These are phyloP conservation scores for Elaeis guineensis DNA, from an alignment of 176 grass and related monocot genomes.

Conservation along the genomic window DNA sequence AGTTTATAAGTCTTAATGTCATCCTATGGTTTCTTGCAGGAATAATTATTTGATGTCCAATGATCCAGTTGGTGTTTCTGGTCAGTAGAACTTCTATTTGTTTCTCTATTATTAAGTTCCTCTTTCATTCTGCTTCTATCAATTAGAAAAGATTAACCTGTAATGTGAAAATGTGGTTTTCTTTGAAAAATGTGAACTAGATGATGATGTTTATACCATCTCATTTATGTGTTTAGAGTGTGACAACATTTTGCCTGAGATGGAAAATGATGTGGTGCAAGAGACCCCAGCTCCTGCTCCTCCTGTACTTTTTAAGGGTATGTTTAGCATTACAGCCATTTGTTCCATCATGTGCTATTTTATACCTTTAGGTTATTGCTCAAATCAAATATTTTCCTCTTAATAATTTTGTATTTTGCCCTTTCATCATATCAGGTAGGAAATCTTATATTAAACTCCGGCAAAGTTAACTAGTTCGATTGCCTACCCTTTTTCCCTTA, in stretches of 20 bases:
- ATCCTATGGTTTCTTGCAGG: slow-evolving; percentile 35
- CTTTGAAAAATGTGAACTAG: too few species aligned
- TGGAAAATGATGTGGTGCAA: slow-evolving; percentile 25
- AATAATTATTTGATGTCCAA: slow-evolving; percentile 27
- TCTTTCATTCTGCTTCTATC: neutral
- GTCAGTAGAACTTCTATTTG: slow-evolving; percentile 28
- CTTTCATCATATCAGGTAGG: slow-evolving; percentile 19
- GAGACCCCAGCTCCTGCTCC: slow-evolving; percentile 20
- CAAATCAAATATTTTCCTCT: neutral
- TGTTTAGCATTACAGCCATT: slow-evolving; percentile 1
- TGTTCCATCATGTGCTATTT: slow-evolving; percentile 9
- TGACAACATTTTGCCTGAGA: slow-evolving; percentile 17
- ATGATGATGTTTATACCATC: neutral
- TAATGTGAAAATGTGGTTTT: too few species aligned
- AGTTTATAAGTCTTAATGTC: slow-evolving; percentile 5
- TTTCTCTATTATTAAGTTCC: neutral
- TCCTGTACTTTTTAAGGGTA: slow-evolving; percentile 42
- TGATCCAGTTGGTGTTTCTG: slow-evolving; percentile 27
- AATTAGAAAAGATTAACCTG: neutral
- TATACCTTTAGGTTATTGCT: neutral
- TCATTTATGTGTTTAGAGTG: slow-evolving; percentile 28
- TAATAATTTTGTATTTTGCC: neutral
- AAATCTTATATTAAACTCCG: slow-evolving; percentile 44
- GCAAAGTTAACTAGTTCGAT: slow-evolving; percentile 44
- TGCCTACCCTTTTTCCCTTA: slow-evolving; percentile 72